Evolutionary conservation across 2,329 filamentous ascomycete genomes (phyloP), one percentile per base, ranked within the genome.

Genomic region (Talaromyces funiculosus): DNA sequence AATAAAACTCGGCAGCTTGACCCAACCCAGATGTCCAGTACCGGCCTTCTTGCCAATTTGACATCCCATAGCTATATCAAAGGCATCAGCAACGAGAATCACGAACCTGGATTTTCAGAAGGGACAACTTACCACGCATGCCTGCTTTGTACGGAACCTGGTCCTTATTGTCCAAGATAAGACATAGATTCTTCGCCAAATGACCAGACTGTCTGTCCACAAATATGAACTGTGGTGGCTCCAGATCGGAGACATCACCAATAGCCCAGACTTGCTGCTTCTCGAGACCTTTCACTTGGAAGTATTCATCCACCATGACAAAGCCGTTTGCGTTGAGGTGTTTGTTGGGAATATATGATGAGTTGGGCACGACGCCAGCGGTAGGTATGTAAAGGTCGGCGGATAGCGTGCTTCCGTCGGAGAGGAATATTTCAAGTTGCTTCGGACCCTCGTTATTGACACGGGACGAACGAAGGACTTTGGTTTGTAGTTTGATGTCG

Each of bases 331-430:
- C 24, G 24, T 61, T 45, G 20, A 61, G 53, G 35, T 61, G 42
- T 38, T 53, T 38, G 24, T 40, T 45, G 26, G 53, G 45, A 14
- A 61, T 35, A 24, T 53, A 61, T 8, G 59, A 57, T 4, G 59
- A 61, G 59, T 61, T 61, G 18, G 59, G 59, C 1, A 43, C 26
- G 2, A 61, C 31, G n/a, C 59, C 59, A 29, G 31, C 53, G 24
- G 53, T 57, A 16, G 59, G 59, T 16, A 61, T 61, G 20, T 61
- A 61, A 14, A 61, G 53, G 31, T 61, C 59, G 6, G 59, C 45
- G 16, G 33, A 53, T 37, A 61, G 20, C 4, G 35, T 38, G 20
- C 10, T 51, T 22, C 53, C 59, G 35, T 61, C 59, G 18, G 59
- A 61, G 29, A 61, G 59, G 14, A 14, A 57, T 22, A 61, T 54